A percentile compares a stretch with the other conserved stretches of the same genome.
Conservation (phyloP, 352 stramenopile genomes). For the Pythium insidiosum region DNA sequence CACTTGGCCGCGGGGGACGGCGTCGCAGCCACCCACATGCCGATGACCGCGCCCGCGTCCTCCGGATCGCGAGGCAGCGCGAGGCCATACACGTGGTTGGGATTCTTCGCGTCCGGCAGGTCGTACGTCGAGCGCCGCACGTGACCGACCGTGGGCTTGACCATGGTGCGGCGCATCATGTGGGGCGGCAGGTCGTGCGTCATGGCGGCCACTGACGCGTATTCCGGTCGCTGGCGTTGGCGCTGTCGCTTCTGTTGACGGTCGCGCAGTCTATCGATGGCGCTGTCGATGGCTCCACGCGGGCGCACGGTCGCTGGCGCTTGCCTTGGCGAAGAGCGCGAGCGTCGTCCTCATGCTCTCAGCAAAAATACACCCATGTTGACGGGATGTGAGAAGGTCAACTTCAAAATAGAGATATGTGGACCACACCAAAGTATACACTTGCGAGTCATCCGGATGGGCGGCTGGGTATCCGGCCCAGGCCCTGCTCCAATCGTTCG, state of each 20-base stretch:
- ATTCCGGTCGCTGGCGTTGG: too few relatives aligned
- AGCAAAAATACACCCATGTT: too few relatives aligned
- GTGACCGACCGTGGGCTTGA: conserved; percentile 67
- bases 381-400: too few relatives aligned
- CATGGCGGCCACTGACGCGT: conserved; percentile 11
- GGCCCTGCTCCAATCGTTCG: conserved; percentile 25
- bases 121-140: conserved; percentile 60
- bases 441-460: conserved; percentile 8
- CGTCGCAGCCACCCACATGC: conserved; percentile 61
- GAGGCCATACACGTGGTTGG: conserved; percentile 60
- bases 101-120: conserved; percentile 51
- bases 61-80: conserved; percentile 64
- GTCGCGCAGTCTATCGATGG: too few relatives aligned
- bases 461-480: conserved; percentile 1
- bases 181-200: conserved; percentile 24
- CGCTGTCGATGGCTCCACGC: too few relatives aligned
- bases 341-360: too few relatives aligned
- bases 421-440: too few relatives aligned
- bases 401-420: not conserved
- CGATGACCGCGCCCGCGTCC: conserved; percentile 59
- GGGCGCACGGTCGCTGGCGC: too few relatives aligned
- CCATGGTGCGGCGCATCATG: conserved; percentile 65
- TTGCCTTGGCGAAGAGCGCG: too few relatives aligned
- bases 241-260: too few relatives aligned
- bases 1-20: conserved; percentile 51